Conservation (phyloP, 2,329 filamentous ascomycete genomes). For the Chaetothyriales sp. region DNA sequence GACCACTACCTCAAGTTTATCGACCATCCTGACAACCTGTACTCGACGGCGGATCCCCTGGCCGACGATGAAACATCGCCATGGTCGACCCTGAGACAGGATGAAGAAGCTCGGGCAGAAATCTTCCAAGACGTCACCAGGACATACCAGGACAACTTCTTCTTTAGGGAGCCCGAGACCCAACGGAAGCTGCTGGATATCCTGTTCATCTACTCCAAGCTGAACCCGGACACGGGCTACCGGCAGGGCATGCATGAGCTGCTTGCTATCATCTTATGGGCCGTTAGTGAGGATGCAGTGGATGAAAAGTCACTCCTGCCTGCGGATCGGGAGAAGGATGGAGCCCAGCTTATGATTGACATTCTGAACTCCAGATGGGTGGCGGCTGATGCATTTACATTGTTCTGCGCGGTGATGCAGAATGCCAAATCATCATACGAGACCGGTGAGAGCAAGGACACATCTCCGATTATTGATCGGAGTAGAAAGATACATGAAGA, state of each 20-base stretch:
- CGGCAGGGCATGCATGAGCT: conserved; percentile 99
- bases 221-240: conserved; percentile 75
- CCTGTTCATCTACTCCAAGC: conserved; percentile 86
- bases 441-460: conserved; percentile 37
- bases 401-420: conserved; percentile 82
- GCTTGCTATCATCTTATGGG: conserved; percentile 74
- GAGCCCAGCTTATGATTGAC: conserved; percentile 38
- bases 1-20: conserved; percentile 68
- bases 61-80: conserved; percentile 76
- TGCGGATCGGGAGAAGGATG: conserved; percentile 27
- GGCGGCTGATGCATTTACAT: conserved; percentile 77
- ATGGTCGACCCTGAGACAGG: conserved; percentile 72
- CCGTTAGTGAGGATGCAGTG: conserved; percentile 67
- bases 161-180: conserved; percentile 66
- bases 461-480: conserved; percentile 64
- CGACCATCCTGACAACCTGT: conserved; percentile 66
- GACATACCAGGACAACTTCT: conserved; percentile 74
- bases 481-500: conserved; percentile 78
- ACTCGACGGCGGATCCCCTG: conserved; percentile 63
- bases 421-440: conserved; percentile 78
- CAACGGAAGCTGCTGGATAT: conserved; percentile 76
- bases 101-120: conserved; percentile 71
- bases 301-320: conserved; percentile 30
- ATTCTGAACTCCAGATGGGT: conserved; percentile 58
- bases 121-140: conserved; percentile 90